These are phyloP conservation scores for Huntiella bhutanensis DNA, from an alignment of 2,329 filamentous ascomycete genomes.

Conservation along the genomic window DNA sequence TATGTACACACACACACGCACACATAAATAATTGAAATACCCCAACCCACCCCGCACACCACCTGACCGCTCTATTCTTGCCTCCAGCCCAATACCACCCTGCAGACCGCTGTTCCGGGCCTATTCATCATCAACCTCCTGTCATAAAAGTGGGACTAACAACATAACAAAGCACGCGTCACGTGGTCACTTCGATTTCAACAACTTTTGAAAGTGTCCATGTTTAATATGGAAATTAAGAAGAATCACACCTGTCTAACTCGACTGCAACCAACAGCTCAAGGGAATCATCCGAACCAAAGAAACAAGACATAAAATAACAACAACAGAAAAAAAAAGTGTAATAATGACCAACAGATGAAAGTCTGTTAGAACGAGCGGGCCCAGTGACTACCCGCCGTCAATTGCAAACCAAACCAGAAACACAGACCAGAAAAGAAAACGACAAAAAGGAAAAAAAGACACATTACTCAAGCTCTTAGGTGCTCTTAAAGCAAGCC, in stretches of 20 bases:
- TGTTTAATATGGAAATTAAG: neutral
- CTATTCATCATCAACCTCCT: neutral
- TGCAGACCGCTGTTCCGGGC: too few relatives aligned
- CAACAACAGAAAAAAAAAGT: neutral
- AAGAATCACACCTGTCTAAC: neutral
- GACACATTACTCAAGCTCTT: neutral
- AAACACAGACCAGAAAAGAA: neutral
- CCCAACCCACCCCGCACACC: too few relatives aligned
- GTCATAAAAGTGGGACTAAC: neutral
- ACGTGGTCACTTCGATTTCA: neutral
- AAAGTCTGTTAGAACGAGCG: neutral
- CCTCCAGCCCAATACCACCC: too few relatives aligned
- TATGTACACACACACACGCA: too few relatives aligned
- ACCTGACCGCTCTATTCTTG: too few relatives aligned
- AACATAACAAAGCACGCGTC: neutral
- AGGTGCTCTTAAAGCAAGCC: slow-evolving; percentile 19
- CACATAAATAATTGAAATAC: too few relatives aligned
- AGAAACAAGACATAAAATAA: neutral
- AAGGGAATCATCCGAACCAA: slow-evolving; percentile 1
- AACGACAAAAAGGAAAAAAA: neutral
- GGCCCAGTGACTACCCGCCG: too few relatives aligned
- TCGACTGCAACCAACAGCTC: too few relatives aligned
- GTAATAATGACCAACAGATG: neutral
- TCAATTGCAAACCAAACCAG: too few relatives aligned
- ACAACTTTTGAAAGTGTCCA: neutral